Evolutionary conservation across 179 eudicot genomes (phyloP).

Genomic region (Sideroxylon spinosum): DNA sequence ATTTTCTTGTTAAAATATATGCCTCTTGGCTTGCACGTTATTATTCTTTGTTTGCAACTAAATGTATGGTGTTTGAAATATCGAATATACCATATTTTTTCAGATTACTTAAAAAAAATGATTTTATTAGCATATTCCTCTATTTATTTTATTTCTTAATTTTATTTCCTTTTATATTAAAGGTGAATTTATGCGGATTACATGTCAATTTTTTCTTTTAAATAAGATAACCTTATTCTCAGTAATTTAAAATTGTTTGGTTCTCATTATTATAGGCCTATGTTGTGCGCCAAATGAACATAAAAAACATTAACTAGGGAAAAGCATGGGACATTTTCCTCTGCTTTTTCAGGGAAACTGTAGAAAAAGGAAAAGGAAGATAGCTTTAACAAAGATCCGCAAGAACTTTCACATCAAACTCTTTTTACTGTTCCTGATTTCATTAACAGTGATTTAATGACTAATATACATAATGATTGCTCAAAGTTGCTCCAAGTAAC

Average conservation of each 20-base stretch:
- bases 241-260: conserved; percentile 3
- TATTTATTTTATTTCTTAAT: not conserved
- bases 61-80: too few relatives aligned
- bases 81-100: too few relatives aligned
- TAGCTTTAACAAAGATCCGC: conserved; percentile 4
- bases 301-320: not conserved
- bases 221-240: conserved; percentile 10
- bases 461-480: too few relatives aligned
- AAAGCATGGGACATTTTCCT: not conserved
- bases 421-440: conserved; percentile 11
- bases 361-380: not conserved
- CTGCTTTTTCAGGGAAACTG: conserved; percentile 13
- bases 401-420: conserved; percentile 2
- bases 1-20: too few relatives aligned
- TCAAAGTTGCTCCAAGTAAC: not conserved
- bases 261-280: not conserved
- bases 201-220: not conserved
- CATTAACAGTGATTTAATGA: conserved; percentile 3
- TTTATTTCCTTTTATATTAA: not conserved
- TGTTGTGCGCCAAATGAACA: conserved; percentile 8
- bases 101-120: not conserved
- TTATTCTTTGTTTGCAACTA: too few relatives aligned
- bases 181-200: conserved; percentile 14
- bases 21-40: too few relatives aligned
- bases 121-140: not conserved